Percentiles rank a stretch among this genome's conserved stretches.
These are phyloP conservation scores for Theileria annulata DNA, from an alignment of 169 alveolate genomes.

Conservation along the genomic window DNA sequence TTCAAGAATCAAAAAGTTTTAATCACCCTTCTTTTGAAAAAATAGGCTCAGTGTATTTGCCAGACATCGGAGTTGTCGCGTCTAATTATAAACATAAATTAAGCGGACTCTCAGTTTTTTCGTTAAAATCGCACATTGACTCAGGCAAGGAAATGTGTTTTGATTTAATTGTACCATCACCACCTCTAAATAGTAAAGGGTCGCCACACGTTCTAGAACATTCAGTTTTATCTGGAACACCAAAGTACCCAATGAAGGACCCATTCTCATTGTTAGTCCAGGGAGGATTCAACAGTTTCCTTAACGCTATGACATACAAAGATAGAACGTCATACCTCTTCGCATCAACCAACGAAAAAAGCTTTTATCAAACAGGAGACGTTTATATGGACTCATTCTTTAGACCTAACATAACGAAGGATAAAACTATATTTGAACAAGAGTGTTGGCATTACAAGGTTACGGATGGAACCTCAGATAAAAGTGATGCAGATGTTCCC, in stretches of 20 bases:
- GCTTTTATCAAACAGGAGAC: slow-evolving; percentile 61
- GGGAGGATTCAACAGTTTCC: slow-evolving; percentile 79
- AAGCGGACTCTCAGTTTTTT: slow-evolving; percentile 50
- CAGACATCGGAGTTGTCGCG: slow-evolving; percentile 50
- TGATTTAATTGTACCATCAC: slow-evolving; percentile 61
- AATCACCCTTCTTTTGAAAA: slow-evolving; percentile 49
- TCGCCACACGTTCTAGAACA: slow-evolving; percentile 87
- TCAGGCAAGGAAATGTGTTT: slow-evolving; percentile 65
- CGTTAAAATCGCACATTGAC: slow-evolving; percentile 35
- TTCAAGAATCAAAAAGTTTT: slow-evolving; percentile 18
- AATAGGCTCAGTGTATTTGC: slow-evolving; percentile 21
- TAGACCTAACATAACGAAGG: slow-evolving; percentile 73
- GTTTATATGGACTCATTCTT: slow-evolving; percentile 80
- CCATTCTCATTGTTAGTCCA: slow-evolving; percentile 79
- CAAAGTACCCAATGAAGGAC: slow-evolving; percentile 79
- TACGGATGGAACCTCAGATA: slow-evolving; percentile 39
- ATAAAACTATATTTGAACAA: slow-evolving; percentile 72
- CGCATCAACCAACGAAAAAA: slow-evolving; percentile 82
- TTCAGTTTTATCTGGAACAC: slow-evolving; percentile 84
- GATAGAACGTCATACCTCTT: slow-evolving; percentile 86
- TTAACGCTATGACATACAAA: slow-evolving; percentile 85
- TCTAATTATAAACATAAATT: slow-evolving; percentile 35
- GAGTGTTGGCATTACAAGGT: slow-evolving; percentile 87
- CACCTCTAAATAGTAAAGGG: slow-evolving; percentile 68
- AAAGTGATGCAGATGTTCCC: slow-evolving; percentile 68